Percentiles rank a stretch among this genome's conserved stretches.
Conservation (phyloP, 805 yeast genomes). For the Starmerella sirachaensis region DNA sequence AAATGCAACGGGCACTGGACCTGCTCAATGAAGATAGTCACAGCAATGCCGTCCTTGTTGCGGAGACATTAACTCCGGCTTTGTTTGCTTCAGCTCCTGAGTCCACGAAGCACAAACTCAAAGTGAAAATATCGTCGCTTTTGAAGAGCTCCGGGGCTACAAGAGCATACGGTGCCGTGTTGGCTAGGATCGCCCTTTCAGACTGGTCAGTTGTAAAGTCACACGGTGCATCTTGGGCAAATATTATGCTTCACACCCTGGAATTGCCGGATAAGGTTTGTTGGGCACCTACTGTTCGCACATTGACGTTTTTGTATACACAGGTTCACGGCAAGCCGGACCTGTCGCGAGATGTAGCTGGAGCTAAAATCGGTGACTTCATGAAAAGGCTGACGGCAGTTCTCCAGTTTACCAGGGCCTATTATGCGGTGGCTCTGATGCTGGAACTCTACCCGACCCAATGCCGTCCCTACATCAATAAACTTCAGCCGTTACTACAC, state of each 20-base stretch:
- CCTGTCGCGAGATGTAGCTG: constrained; percentile 67
- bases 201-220: constrained; percentile 27
- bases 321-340: constrained; percentile 61
- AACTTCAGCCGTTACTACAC: constrained; percentile 9
- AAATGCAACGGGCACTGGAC: constrained; percentile 16
- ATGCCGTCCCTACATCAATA: constrained; percentile 19
- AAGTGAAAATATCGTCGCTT: constrained; percentile 27
- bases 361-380: constrained; percentile 61
- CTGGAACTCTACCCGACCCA: constrained; percentile 19
- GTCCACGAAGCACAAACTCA: constrained; percentile 25
- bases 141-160: constrained; percentile 29
- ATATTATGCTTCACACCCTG: constrained; percentile 30
- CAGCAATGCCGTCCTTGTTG: constrained; percentile 2
- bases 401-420: constrained; percentile 7
- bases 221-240: constrained; percentile 33
- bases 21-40: constrained; percentile 7
- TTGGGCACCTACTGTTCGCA: constrained; percentile 25
- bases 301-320: constrained; percentile 23
- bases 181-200: constrained; percentile 23
- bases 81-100: constrained; percentile 5
- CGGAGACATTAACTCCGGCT: constrained; percentile 6
- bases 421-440: constrained; percentile 9
- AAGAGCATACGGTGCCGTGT: constrained; percentile 32
- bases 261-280: constrained; percentile 29
- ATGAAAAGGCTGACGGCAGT: constrained; percentile 31